Evolutionary conservation across 2,329 filamentous ascomycete genomes (phyloP), one percentile per base, ranked within the genome.

Genomic region (Mollisiaceae sp.): DNA sequence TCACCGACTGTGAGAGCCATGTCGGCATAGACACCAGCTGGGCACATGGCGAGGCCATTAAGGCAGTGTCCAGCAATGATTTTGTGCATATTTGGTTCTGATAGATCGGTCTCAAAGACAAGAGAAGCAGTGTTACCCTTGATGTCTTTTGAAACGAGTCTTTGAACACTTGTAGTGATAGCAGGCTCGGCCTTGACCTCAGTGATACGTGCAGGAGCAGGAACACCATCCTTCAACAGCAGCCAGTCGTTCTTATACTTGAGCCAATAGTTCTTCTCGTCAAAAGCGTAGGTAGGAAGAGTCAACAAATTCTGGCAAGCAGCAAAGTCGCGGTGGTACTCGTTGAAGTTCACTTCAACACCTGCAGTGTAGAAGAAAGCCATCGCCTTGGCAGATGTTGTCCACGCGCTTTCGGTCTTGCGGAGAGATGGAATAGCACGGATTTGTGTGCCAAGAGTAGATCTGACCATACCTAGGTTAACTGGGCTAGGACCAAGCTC

Each of bases 401-500:
- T 86, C 84, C 88, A 91, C 18, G 85, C 80, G 65, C 84, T 79
- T 72, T 90, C 87, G 47, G 82, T 83, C 63, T 87, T 85, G 43
- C 86, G 87, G 12, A 91, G 79, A 4, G 88, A 87, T 3, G 88
- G 83, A 12, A 85, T 81, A 11, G 85, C 83, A 41, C 83, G 80
- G 27, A 83, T 84, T 14, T 81, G 78, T 8, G 79, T 76, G 32
- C 84, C 84, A 60, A 90, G 82, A 8, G 84, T 86, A 14, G 86
- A 83, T 79, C 88, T 89, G 69, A 92, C 83, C 83, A 93, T 88
- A 65, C 84, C 84, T 57, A 84, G 82, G 76, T 86, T 90, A 18
- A 92, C 85, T 0, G 89, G 89, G 72, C 91, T 88, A 39, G 90
- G 89, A 20, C 91, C 91, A 67, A 93, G 79, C 75, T 93, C 91